Evolutionary conservation across 2,329 filamentous ascomycete species (phyloP), one percentile per base, ranked within the genome.

Genomic region (Diaporthe eres): DNA sequence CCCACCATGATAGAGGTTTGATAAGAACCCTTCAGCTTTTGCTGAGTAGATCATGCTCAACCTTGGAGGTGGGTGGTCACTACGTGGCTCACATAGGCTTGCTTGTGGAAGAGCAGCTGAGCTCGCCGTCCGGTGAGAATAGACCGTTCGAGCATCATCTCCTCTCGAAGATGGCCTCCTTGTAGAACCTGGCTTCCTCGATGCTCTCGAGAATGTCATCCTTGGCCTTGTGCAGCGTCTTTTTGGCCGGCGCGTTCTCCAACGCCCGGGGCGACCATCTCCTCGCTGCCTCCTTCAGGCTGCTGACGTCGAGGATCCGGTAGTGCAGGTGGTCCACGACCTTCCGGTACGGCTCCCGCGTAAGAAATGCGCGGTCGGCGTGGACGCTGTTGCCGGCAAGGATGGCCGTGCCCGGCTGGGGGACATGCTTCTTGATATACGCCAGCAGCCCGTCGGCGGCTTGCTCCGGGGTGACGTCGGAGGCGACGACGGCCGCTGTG

Each of bases 121-220:
- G 3, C 17, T 13, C 15, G 13, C 17, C 12, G 19, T n/a, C 39
- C 28, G 25, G 34, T 34, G 9, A 44, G 13, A 1, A 28, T 4
- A 1, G 28, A 4, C 34, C 19, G 28, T 39, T 25, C n/a, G 6
- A 34, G 15, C 25, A 3, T 49, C 53, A 51, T 39, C 22, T 55
- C 28, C 49, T 65, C 58, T 79, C 75, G 57, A 83, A 83, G 44
- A 82, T 76, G 28, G 76, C 76, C 63, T 93, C 87, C 80, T 91
- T 91, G 84, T 98, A 98, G 82, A 94, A 98, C 80, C 87, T 91
- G 73, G 96, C 96, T 87, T 99, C 97, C 74, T 90, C 93, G 77
- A 99, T 98, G 84, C 96, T 98, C 87, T 99, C 97, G 77, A 98
- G 84, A 75, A 99, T 98, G 84, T 99, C 97, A 74, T 95, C 92